Evolutionary conservation across 2,329 filamentous ascomycete genomes (phyloP).

Genomic region (Monilinia fructicola): DNA sequence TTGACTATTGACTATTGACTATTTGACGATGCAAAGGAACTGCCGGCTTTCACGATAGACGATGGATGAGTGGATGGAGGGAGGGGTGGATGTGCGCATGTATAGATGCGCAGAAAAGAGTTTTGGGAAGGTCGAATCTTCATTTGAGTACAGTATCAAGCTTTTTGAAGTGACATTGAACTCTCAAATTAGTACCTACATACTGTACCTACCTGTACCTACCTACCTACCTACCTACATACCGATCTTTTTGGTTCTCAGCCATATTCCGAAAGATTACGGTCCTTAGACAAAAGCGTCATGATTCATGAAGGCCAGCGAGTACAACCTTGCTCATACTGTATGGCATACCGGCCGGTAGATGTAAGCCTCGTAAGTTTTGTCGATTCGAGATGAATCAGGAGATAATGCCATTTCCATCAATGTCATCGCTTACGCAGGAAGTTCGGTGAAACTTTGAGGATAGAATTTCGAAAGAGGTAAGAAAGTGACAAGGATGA

Average conservation of each 20-base stretch:
- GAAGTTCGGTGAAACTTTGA: slow-evolving; percentile 23
- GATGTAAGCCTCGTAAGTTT: slow-evolving; percentile 16
- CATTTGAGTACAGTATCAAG: neutral
- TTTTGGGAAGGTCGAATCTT: slow-evolving; percentile 6
- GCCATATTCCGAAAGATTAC: neutral
- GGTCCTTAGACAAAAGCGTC: neutral
- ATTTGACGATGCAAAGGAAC: slow-evolving; percentile 16
- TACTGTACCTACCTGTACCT: neutral
- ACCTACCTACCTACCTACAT: neutral
- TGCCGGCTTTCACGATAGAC: slow-evolving; percentile 2
- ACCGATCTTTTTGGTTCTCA: neutral
- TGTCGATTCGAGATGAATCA: slow-evolving; percentile 21
- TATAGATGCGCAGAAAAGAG: slow-evolving; percentile 1
- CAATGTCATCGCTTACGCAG: slow-evolving; percentile 22
- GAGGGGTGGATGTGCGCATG: neutral
- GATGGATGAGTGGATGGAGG: neutral
- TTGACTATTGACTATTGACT: too few species aligned
- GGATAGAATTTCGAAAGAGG: neutral
- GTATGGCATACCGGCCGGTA: slow-evolving; percentile 20
- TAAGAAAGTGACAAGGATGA: neutral
- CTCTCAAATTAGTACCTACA: slow-evolving; percentile 1
- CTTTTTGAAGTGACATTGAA: neutral
- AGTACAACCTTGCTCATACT: slow-evolving; percentile 12
- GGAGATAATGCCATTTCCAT: slow-evolving; percentile 18
- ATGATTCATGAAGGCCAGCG: slow-evolving; percentile 7